Evolutionary conservation across 805 yeast genomes (phyloP).

Genomic region (Wickerhamomyces subpelliculosus): DNA sequence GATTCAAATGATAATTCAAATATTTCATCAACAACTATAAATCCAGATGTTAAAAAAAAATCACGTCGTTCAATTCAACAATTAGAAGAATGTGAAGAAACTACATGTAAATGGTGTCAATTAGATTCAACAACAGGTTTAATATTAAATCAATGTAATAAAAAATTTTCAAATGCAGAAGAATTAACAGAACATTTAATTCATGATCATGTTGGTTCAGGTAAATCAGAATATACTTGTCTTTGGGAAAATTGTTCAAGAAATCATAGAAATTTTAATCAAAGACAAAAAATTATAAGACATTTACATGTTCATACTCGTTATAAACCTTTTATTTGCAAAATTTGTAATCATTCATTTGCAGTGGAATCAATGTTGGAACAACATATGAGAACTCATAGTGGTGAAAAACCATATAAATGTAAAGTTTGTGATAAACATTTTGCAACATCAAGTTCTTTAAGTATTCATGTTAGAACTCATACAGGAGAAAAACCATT

Average conservation of each 20-base stretch:
- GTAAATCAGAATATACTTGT: constrained; percentile 65
- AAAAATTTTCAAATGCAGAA: constrained; percentile 42
- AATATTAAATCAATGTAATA: constrained; percentile 34
- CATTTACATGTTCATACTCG: constrained; percentile 88
- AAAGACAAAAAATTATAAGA: constrained; percentile 78
- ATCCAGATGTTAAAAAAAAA: not conserved
- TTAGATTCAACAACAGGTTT: constrained; percentile 2
- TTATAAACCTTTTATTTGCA: constrained; percentile 72
- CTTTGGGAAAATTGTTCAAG: constrained; percentile 76
- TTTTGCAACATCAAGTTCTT: constrained; percentile 77
- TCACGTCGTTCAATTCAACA: too few species aligned
- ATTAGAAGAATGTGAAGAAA: too few species aligned
- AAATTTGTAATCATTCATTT: constrained; percentile 60
- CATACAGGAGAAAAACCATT: constrained; percentile 92
- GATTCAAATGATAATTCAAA: not conserved
- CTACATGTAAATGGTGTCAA: constrained; percentile 18
- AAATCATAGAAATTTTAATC: constrained; percentile 54
- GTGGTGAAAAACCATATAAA: constrained; percentile 81
- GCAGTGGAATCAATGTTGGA: constrained; percentile 71
- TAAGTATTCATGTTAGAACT: constrained; percentile 75
- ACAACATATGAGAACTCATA: constrained; percentile 79
- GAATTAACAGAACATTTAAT: constrained; percentile 69
- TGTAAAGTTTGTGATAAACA: constrained; percentile 70
- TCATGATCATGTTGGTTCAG: constrained; percentile 62
- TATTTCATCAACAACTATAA: not conserved